phyloP scores from a whole-genome alignment of 2,329 filamentous ascomycete genomes.

The Clarireedia homoeocarpa region DNA sequence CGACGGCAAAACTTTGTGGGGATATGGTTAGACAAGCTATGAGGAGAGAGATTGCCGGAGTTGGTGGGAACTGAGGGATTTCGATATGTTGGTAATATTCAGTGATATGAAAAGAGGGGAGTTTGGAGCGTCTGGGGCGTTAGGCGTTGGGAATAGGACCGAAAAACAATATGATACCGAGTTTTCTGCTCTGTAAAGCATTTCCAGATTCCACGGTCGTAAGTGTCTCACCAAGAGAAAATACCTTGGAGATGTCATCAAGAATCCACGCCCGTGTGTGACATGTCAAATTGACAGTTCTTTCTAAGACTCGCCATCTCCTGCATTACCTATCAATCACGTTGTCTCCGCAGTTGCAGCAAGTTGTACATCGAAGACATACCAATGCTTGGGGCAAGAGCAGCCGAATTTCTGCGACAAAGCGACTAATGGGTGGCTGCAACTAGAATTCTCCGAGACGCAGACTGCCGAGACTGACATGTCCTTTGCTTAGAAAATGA shows the following conservation, averaged over 20 bases:
- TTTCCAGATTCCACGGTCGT: no score
- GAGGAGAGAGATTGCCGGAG: slow-evolving; percentile 53
- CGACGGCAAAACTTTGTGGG: slow-evolving; percentile 61
- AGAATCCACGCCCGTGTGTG: no score
- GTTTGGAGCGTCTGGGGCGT: background rate
- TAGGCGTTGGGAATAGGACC: background rate
- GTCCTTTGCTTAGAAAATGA: background rate
- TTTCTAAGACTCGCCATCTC: background rate
- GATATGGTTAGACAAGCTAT: slow-evolving; percentile 62
- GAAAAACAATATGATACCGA: background rate
- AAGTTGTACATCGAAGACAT: background rate
- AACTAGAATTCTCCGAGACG: background rate
- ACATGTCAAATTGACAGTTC: no score
- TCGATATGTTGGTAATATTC: no score
- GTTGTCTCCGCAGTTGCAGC: background rate
- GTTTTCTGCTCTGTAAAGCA: background rate
- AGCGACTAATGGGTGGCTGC: slow-evolving; percentile 2
- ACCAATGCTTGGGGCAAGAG: no score
- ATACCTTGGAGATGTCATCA: no score
- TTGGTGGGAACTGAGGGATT: background rate
- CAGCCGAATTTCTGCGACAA: background rate
- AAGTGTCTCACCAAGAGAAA: no score
- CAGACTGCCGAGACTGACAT: background rate
- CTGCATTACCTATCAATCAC: slow-evolving; percentile 6
- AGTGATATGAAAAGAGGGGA: background rate